Evolutionary conservation across 495 filamentous ascomycete species (phyloP), one percentile per base, ranked within the genome.

Genomic region (Penicillium ucsense): DNA sequence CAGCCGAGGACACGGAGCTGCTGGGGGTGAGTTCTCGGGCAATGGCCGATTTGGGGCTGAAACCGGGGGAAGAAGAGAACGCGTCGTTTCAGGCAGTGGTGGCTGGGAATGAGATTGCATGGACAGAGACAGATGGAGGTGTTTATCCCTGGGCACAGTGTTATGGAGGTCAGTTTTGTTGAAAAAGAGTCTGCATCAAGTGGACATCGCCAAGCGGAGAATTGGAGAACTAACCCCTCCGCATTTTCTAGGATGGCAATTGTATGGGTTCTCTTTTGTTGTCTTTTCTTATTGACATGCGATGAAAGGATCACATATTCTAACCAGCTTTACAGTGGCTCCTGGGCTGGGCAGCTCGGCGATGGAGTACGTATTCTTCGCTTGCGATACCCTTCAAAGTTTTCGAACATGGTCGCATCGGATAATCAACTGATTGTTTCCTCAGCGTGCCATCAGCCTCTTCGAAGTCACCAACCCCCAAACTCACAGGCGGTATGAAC

Each of bases 91-190:
- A 80, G 51, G 70, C 79, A 6, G 70, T 85, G 4, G 84, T 91
- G 11, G 78, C 83, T 0, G 92, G 92, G 3, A 96, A 95, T 61
- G 80, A 81, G 56, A 74, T 94, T 48, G 64, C 76, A 35, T 76
- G 76, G 67, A 62, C 57, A 10, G 66, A 78, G 47, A 80, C 82
- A 36, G 75, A 77, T 60, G 68, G 84, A 54, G 75, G 78, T 4
- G 80, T 91, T 34, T 96, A 97, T 60, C 94, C 92, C 8, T 98
- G 92, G 92, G 89, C 94, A 33, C 90, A 96, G 66, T 96, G 90
- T 62, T 98, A 98, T 66, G 92, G 92, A 47, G 92, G 91, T 72
- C 49, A 51, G 60, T 52, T 29, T 46, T 40, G 3, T 11, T 28
- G 20, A 20, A 20, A 20, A 20, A 20, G 20, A 20, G 20, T 1